phyloP scores from a whole-genome alignment of 2,329 filamentous ascomycete species.

The Hypoxylon sp. region DNA sequence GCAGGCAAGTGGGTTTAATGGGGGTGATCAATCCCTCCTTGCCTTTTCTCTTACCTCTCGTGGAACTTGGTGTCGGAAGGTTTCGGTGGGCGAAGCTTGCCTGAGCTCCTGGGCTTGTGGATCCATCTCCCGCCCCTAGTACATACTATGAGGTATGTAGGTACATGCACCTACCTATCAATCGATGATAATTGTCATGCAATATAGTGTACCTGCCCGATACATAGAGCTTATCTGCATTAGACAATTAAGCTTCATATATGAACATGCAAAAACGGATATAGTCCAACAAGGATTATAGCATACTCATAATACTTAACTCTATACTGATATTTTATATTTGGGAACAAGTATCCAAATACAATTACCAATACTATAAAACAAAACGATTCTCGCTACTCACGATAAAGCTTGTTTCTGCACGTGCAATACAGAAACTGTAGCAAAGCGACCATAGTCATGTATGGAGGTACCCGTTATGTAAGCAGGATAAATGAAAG shows the following conservation, averaged over 20 bases:
- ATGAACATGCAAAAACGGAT: background rate
- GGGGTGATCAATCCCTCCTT: slow-evolving; percentile 29
- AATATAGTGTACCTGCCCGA: slow-evolving; percentile 2
- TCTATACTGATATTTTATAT: background rate
- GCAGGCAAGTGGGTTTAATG: slow-evolving; percentile 36
- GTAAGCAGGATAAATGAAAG: slow-evolving; percentile 8
- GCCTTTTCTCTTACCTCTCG: slow-evolving; percentile 25
- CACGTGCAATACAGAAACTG: slow-evolving; percentile 5
- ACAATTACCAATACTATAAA: background rate
- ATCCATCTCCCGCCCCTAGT: slow-evolving; percentile 11
- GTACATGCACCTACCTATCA: slow-evolving; percentile 8
- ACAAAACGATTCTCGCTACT: background rate
- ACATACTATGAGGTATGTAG: background rate
- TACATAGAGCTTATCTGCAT: slow-evolving; percentile 10
- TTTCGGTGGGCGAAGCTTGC: slow-evolving; percentile 39
- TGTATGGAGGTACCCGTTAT: slow-evolving; percentile 2
- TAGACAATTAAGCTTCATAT: background rate
- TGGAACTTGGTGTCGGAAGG: slow-evolving; percentile 30
- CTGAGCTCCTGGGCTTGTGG: slow-evolving; percentile 25
- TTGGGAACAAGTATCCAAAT: background rate
- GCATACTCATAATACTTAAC: background rate
- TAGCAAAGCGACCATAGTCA: slow-evolving; percentile 7
- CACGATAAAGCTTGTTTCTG: slow-evolving; percentile 2
- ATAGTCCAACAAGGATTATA: background rate
- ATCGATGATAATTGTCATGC: background rate